phyloP scores from a whole-genome alignment of 2,329 filamentous ascomycete genomes.

The Hypomyces perniciosus region DNA sequence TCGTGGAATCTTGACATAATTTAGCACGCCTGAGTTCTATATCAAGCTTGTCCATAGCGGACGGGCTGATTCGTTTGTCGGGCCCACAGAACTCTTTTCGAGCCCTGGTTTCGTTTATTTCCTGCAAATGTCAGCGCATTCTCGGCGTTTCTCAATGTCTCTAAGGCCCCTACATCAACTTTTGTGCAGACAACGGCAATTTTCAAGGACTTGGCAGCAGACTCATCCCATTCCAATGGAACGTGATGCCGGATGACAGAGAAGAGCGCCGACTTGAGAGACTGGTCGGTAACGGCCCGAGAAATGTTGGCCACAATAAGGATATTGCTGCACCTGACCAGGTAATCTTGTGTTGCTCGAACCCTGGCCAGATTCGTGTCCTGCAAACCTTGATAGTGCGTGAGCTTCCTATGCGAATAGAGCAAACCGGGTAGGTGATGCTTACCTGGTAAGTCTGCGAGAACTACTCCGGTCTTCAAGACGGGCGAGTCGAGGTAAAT shows the following conservation, averaged over 20 bases:
- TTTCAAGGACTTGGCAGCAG: conserved; percentile 20
- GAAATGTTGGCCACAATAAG: conserved; percentile 30
- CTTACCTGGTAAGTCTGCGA: conserved; percentile 31
- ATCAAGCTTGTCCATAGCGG: conserved; percentile 21
- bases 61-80: conserved; percentile 16
- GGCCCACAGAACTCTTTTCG: conserved; percentile 23
- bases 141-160: neutral
- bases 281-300: conserved; percentile 27
- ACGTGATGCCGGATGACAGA: conserved; percentile 23
- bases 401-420: neutral
- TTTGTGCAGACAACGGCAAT: conserved; percentile 30
- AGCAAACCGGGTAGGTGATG: neutral
- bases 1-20: conserved; percentile 12
- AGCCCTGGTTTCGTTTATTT: conserved; percentile 23
- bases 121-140: conserved; percentile 16
- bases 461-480: conserved; percentile 27
- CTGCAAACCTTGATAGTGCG: conserved; percentile 18
- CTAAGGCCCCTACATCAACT: conserved; percentile 19
- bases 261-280: conserved; percentile 26
- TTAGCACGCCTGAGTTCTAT: conserved; percentile 22
- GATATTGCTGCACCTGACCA: conserved; percentile 29
- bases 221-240: conserved; percentile 23
- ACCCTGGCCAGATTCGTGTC: conserved; percentile 32
- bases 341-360: conserved; percentile 28
- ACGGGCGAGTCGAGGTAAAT: conserved; percentile 27